These are phyloP conservation scores for Primulina eburnea DNA, from an alignment of 257 asterid species.

Conservation along the genomic window DNA sequence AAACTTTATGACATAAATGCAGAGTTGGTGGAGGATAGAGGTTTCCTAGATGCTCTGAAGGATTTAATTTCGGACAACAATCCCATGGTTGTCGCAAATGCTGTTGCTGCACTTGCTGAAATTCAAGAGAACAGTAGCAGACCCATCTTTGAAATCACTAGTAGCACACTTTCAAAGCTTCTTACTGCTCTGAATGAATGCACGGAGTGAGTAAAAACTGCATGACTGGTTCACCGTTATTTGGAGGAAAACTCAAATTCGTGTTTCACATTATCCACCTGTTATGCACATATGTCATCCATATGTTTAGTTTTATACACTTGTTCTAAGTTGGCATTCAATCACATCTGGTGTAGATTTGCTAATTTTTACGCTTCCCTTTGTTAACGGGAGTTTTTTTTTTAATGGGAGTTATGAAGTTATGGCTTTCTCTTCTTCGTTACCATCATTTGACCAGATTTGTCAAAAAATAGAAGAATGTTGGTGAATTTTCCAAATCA, in stretches of 20 bases:
- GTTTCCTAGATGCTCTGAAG: constrained; percentile 95
- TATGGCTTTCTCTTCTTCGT: constrained; percentile 19
- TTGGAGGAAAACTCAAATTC: neutral
- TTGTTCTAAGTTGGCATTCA: constrained; percentile 8
- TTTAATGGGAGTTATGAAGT: constrained; percentile 17
- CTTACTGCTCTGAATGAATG: constrained; percentile 98
- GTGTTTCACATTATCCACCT: neutral
- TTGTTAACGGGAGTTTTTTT: constrained; percentile 8
- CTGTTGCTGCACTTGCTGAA: constrained; percentile 98
- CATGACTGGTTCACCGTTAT: constrained; percentile 18
- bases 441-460: neutral
- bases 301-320: constrained; percentile 18
- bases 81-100: constrained; percentile 99
- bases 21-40: constrained; percentile 98
- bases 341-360: constrained; percentile 7
- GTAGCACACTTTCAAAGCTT: constrained; percentile 93
- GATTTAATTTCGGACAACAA: constrained; percentile 98
- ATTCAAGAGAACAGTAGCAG: constrained; percentile 88
- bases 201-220: constrained; percentile 73
- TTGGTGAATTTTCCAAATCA: neutral
- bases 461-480: constrained; percentile 6
- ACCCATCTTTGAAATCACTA: constrained; percentile 93
- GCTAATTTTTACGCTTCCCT: constrained; percentile 8
- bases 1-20: constrained; percentile 98
- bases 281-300: constrained; percentile 4